phyloP scores from a whole-genome alignment of 2,329 filamentous ascomycete genomes.

The Zasmidium cellare region DNA sequence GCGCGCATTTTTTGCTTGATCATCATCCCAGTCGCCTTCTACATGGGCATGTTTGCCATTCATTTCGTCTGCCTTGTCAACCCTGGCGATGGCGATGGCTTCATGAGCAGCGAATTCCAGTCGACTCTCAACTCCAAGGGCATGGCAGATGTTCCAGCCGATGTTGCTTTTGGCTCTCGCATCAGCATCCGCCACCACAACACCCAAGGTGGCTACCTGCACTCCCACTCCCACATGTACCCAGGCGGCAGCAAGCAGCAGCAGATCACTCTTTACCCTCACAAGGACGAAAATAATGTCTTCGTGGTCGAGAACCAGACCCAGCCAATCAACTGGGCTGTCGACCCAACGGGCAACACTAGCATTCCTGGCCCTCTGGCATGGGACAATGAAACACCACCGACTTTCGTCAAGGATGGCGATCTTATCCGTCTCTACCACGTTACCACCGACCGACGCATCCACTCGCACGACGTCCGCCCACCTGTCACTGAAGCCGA shows the following conservation, averaged over 20 bases:
- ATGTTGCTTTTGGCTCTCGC: slow-evolving; percentile 85
- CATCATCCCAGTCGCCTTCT: slow-evolving; percentile 83
- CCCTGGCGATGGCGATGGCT: slow-evolving; percentile 94
- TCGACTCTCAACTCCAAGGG: slow-evolving; percentile 93
- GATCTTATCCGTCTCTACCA: slow-evolving; percentile 83
- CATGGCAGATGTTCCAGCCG: slow-evolving; percentile 92
- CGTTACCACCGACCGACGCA: slow-evolving; percentile 75
- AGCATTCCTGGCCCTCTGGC: slow-evolving; percentile 77
- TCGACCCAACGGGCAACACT: slow-evolving; percentile 55
- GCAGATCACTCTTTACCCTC: slow-evolving; percentile 95
- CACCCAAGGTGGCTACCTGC: slow-evolving; percentile 95
- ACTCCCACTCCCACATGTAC: slow-evolving; percentile 97
- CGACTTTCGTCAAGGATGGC: slow-evolving; percentile 75
- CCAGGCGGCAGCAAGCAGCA: slow-evolving; percentile 97
- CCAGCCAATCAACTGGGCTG: slow-evolving; percentile 66
- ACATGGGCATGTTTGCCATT: slow-evolving; percentile 95
- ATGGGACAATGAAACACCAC: slow-evolving; percentile 70
- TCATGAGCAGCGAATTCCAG: slow-evolving; percentile 99
- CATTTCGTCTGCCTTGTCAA: slow-evolving; percentile 93
- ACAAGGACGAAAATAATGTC: slow-evolving; percentile 98
- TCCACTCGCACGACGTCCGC: slow-evolving; percentile 95
- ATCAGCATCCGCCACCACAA: slow-evolving; percentile 89
- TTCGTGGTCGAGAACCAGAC: slow-evolving; percentile 96
- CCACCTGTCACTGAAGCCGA: slow-evolving; percentile 82
- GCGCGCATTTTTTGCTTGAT: slow-evolving; percentile 90